Base-by-base conservation (phyloP, 108 stramenopile genomes). In the Cyclotella distinguenda region DNA sequence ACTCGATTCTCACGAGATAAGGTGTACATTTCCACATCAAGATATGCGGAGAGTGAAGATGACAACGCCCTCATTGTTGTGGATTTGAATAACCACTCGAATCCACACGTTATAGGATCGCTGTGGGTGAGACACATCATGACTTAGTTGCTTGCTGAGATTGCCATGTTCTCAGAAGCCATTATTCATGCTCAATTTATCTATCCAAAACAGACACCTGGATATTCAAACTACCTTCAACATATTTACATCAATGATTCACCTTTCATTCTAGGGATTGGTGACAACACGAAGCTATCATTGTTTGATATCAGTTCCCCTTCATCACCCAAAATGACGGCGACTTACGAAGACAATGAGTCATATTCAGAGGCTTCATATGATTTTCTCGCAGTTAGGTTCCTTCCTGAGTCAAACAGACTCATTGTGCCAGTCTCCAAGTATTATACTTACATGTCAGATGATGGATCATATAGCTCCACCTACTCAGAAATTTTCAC, bases 201-300 rank as follows among this genome's bases (percentile, higher is more conserved):
- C 1, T 4, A 7, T 26, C 27, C 2, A 5, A 53, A 34, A 18
- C 33, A 62, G 60, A 30, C 34, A 1, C 23, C 42, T 33, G 30
- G 28, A 13, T 48, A 16, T 18, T 48, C 39, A 31, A 22, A 45
- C 6, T 62, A 62, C 23, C 13, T 62, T 12, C 31, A 62, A 31
- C 36, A 9, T 15, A 47, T 62, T 33, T 45, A 62, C 19, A 33
- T 62, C 3, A 32, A 62, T 18, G 45, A 23, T 6, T 1, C 13
- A 34, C 38, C 27, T 19, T 62, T 26, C 18, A 48, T 62, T 26
- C 44, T 62, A 1, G 44, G 60, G 18, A 47, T 62, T 47, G 60
- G 60, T 12, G 13, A 31, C 10, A 46, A 34, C 32, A 21, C 8
- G 31, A 27, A 25, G 23, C 32, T 62, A 33, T 19, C 45, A 10